These are phyloP conservation scores for Tylopilus sp. DNA, from an alignment of 768 basidiomycete genomes.

Conservation along the genomic window DNA sequence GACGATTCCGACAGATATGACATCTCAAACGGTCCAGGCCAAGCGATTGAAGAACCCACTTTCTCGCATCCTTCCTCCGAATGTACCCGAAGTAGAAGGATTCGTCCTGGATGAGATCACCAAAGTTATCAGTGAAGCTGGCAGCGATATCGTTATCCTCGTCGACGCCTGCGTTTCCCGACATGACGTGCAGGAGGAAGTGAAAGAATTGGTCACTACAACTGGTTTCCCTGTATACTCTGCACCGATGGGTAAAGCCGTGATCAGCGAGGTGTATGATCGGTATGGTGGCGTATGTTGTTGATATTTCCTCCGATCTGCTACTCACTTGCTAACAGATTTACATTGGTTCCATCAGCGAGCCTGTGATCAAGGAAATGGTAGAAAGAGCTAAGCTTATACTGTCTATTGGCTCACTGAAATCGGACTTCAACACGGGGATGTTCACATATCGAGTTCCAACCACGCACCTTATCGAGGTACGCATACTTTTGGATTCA, in stretches of 20 bases:
- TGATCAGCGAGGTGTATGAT: slow-evolving; percentile 63
- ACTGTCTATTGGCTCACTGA: slow-evolving; percentile 65
- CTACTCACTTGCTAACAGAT: slow-evolving; percentile 42
- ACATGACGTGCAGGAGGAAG: slow-evolving; percentile 61
- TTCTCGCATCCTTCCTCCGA: slow-evolving; percentile 43
- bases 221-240: slow-evolving; percentile 74
- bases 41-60: slow-evolving; percentile 61
- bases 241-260: slow-evolving; percentile 80
- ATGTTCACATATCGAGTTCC: slow-evolving; percentile 79
- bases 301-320: not conserved
- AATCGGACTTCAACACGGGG: slow-evolving; percentile 85
- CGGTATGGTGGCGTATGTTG: slow-evolving; percentile 76
- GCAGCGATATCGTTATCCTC: slow-evolving; percentile 63
- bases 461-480: slow-evolving; percentile 58
- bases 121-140: slow-evolving; percentile 57
- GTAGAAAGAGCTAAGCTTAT: slow-evolving; percentile 76
- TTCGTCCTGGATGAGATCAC: slow-evolving; percentile 74
- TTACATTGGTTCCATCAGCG: slow-evolving; percentile 70
- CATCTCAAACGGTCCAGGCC: slow-evolving; percentile 61
- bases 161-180: slow-evolving; percentile 80
- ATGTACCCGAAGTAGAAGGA: slow-evolving; percentile 56
- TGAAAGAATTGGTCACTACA: slow-evolving; percentile 55
- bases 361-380: slow-evolving; percentile 61
- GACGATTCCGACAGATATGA: slow-evolving; percentile 81
- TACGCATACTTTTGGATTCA: slow-evolving; percentile 23